Evolutionary conservation across 495 filamentous ascomycete species (phyloP).

Genomic region (Xylaria venustula): DNA sequence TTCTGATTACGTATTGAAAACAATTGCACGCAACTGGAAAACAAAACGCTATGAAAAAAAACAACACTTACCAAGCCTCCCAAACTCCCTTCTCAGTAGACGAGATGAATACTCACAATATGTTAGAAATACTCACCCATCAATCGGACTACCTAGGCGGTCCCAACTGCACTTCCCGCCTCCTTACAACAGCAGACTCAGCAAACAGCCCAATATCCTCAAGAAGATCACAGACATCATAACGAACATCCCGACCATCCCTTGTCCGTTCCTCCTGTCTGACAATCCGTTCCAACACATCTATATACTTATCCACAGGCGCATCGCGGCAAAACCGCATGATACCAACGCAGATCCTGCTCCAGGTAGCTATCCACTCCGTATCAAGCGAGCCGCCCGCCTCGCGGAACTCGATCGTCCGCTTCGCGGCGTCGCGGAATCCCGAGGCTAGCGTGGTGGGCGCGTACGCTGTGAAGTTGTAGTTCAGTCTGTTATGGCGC

Average conservation of each 20-base stretch:
- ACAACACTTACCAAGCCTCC: too few relatives aligned
- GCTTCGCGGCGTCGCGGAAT: not conserved
- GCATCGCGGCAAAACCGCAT: slow-evolving; percentile 22
- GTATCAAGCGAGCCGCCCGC: slow-evolving; percentile 36
- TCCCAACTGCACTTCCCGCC: slow-evolving; percentile 4
- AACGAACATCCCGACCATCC: not conserved
- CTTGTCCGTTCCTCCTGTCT: slow-evolving; percentile 1
- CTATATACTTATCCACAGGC: not conserved
- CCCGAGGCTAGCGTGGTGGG: not conserved
- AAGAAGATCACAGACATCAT: slow-evolving; percentile 27
- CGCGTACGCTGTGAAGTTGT: slow-evolving; percentile 17
- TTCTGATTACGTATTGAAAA: too few relatives aligned
- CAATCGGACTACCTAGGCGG: slow-evolving; percentile 9
- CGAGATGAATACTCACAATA: too few relatives aligned
- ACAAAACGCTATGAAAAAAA: too few relatives aligned
- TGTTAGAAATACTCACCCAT: not conserved
- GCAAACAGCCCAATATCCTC: slow-evolving; percentile 21
- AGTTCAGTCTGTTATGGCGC: slow-evolving; percentile 11
- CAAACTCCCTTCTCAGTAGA: too few relatives aligned
- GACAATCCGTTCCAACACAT: slow-evolving; percentile 5
- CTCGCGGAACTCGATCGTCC: slow-evolving; percentile 46
- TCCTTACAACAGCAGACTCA: slow-evolving; percentile 19
- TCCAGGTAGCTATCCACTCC: slow-evolving; percentile 29
- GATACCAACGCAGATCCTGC: slow-evolving; percentile 29
- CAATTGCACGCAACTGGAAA: too few relatives aligned